Evolutionary conservation across 331 rosid genomes (phyloP), one percentile per base, ranked within the genome.

Genomic region (Rhamnella rubrinervis): DNA sequence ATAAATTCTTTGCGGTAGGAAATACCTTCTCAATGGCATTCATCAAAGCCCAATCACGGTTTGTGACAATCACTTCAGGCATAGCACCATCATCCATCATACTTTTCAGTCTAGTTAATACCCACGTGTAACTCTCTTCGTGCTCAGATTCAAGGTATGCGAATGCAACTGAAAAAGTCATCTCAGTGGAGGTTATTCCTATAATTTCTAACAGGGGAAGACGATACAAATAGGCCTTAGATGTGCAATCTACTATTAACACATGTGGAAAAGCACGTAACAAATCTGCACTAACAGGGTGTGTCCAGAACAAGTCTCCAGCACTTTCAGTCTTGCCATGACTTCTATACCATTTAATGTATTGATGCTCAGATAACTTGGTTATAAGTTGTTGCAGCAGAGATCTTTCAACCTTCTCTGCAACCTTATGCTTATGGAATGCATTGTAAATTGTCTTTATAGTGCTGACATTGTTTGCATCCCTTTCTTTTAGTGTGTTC

Each of bases 371-470:
- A 25, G 58, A 14, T 31, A 55, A 40, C 62, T 55, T 66, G 55
- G 70, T 38, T 23, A 68, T 18, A 31, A 68, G 53, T 28, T 60
- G 50, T 68, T 68, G 75, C 80, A 61, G 68, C 17, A 68, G 64
- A n/a, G 73, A 70, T 47, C 23, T 55, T 8, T 9, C 40, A 1
- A 26, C 68, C 55, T 68, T 53, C 58, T 61, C 70, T 5, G 4
- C 59, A 8, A 59, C 61, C 35, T 44, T 60, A 26, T 68, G 65
- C 31, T 52, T 55, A 41, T 68, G 58, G 11, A 70, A 41, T 51
- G 70, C 70, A 62, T 62, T 75, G 47, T 75, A 75, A n/a, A 68
- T 56, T 6, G 69, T 39, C 63, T 68, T 68, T 47, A 55, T 57
- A 12, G 66, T 65, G 23, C 59, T 65, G 46, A 55, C 50, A 65